Conservation (phyloP, 306 rosid genomes). For the Prunus salicina region DNA sequence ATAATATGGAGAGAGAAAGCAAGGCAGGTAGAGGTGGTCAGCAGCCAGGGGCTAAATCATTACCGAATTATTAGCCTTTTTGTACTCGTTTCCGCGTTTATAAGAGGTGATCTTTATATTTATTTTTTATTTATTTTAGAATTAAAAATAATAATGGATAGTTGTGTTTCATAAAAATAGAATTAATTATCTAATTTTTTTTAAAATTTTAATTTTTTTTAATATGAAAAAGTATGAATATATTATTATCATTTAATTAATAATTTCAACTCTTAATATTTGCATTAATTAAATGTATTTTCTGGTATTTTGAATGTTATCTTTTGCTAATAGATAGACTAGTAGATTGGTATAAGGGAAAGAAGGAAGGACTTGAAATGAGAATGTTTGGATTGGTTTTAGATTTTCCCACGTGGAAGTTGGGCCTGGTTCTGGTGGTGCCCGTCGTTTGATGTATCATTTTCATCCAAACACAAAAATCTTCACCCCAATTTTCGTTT, state of each 20-base stretch:
- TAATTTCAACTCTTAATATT: no score
- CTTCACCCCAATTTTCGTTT: background rate
- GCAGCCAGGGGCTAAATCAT: no score
- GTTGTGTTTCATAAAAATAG: no score
- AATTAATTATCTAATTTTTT: accelerated
- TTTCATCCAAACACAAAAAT: background rate
- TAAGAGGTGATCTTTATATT: no score
- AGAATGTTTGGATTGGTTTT: slow-evolving; percentile 35
- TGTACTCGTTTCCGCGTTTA: accelerated
- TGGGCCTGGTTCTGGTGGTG: background rate
- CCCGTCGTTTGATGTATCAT: background rate
- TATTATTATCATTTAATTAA: no score
- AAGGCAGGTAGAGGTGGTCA: background rate
- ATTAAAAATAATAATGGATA: no score
- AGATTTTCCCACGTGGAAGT: slow-evolving; percentile 45
- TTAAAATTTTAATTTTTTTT: no score
- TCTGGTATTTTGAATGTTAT: no score
- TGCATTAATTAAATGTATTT: accelerated
- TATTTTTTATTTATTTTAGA: no score
- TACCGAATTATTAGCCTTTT: no score
- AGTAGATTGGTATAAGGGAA: background rate
- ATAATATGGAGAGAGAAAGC: slow-evolving; percentile 32
- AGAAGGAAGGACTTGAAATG: background rate
- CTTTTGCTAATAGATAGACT: no score
- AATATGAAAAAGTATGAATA: no score